phyloP scores from a whole-genome alignment of 768 basidiomycete species.

The Auricularia auricula-judae region DNA sequence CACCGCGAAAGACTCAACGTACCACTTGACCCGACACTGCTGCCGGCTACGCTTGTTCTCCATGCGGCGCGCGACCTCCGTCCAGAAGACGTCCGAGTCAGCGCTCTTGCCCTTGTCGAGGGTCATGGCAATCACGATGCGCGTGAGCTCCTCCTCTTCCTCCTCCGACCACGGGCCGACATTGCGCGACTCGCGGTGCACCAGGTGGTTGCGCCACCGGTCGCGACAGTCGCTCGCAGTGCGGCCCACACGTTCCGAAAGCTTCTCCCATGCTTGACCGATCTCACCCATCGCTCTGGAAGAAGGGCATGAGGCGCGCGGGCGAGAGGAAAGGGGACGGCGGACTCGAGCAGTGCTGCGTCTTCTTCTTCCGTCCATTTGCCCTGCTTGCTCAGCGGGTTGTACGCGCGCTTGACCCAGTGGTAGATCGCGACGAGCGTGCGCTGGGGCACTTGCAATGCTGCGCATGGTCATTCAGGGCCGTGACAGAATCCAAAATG shows the following conservation, averaged over 20 bases:
- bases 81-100: constrained; percentile 64
- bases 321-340: constrained; percentile 3
- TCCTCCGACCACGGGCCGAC: constrained; percentile 68
- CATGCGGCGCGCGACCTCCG: constrained; percentile 65
- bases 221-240: constrained; percentile 77
- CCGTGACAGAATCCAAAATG: neutral
- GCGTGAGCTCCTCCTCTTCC: constrained; percentile 65
- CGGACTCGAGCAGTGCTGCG: constrained; percentile 47
- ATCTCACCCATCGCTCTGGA: constrained; percentile 54
- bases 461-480: constrained; percentile 25
- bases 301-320: constrained; percentile 2
- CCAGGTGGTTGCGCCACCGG: constrained; percentile 74
- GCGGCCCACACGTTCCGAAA: constrained; percentile 58
- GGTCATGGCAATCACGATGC: constrained; percentile 68
- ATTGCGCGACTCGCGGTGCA: constrained; percentile 51
- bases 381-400: constrained; percentile 62
- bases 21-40: constrained; percentile 87
- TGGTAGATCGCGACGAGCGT: constrained; percentile 81
- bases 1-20: constrained; percentile 3
- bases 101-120: constrained; percentile 53
- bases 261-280: constrained; percentile 75
- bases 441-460: constrained; percentile 57
- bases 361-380: constrained; percentile 64
- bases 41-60: constrained; percentile 63
- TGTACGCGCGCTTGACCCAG: constrained; percentile 56